Evolutionary conservation across 2,329 filamentous ascomycete species (phyloP).

Genomic region (Cryoendolithus antarcticus): DNA sequence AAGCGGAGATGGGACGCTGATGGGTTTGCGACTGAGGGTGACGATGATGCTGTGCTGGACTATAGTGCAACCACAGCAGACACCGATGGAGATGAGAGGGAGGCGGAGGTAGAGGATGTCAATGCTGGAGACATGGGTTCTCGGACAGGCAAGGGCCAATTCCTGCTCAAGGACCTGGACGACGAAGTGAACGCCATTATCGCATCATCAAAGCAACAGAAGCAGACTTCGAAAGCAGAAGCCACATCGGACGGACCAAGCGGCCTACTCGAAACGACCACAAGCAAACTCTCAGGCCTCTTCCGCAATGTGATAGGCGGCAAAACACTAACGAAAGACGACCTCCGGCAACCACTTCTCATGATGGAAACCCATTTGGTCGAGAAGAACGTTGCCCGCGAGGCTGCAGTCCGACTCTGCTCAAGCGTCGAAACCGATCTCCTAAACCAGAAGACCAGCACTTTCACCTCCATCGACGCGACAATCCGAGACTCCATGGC

Average conservation of each 20-base stretch:
- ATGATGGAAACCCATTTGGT: slow-evolving; percentile 92
- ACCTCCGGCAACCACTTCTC: slow-evolving; percentile 84
- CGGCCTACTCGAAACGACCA: slow-evolving; percentile 64
- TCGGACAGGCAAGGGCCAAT: slow-evolving; percentile 76
- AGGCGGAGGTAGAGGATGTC: slow-evolving; percentile 54
- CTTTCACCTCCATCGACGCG: slow-evolving; percentile 67
- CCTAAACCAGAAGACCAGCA: slow-evolving; percentile 79
- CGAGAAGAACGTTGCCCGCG: slow-evolving; percentile 89
- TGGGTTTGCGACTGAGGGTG: slow-evolving; percentile 72
- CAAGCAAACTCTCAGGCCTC: slow-evolving; percentile 73
- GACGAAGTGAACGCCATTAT: slow-evolving; percentile 89
- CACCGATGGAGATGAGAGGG: slow-evolving; percentile 37
- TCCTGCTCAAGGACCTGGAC: slow-evolving; percentile 83
- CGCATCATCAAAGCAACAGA: slow-evolving; percentile 60
- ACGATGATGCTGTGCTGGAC: slow-evolving; percentile 66
- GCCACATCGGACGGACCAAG: slow-evolving; percentile 48
- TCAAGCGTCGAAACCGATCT: slow-evolving; percentile 85
- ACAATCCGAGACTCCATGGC: slow-evolving; percentile 82
- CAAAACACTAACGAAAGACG: slow-evolving; percentile 77
- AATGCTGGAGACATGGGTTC: slow-evolving; percentile 74
- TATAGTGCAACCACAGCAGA: slow-evolving; percentile 59
- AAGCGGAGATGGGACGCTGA: slow-evolving; percentile 88
- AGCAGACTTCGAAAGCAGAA: slow-evolving; percentile 31
- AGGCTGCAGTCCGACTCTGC: slow-evolving; percentile 83
- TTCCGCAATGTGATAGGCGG: slow-evolving; percentile 94